Evolutionary conservation across 2,329 filamentous ascomycete genomes (phyloP).

Genomic region (Triangularia setosa): DNA sequence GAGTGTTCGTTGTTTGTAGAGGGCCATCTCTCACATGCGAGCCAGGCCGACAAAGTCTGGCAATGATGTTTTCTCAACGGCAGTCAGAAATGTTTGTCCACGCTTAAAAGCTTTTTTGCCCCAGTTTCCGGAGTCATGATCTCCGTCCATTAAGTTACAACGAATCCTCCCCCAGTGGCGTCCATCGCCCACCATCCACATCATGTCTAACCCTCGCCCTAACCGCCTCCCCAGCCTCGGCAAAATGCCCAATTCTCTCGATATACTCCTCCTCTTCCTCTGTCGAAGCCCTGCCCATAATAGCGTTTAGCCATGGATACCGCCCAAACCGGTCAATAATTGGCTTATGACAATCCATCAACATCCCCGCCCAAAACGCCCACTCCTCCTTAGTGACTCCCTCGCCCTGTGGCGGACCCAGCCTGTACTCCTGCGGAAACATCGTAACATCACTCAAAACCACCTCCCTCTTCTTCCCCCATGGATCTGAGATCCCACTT

Average conservation of each 20-base stretch:
- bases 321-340: constrained; percentile 28
- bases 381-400: constrained; percentile 21
- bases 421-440: constrained; percentile 21
- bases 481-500: constrained; percentile 7
- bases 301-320: constrained; percentile 30
- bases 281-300: constrained; percentile 23
- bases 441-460: constrained; percentile 22
- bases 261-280: constrained; percentile 28
- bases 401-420: constrained; percentile 20
- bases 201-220: constrained; percentile 20
- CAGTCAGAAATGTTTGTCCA: no score
- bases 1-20: no score
- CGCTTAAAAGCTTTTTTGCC: no score
- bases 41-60: background rate
- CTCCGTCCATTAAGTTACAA: background rate
- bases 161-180: constrained; percentile 19
- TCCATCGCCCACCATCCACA: constrained; percentile 23
- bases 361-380: constrained; percentile 26
- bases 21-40: no score
- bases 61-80: background rate
- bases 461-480: background rate
- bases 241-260: constrained; percentile 19
- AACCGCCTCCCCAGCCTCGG: constrained; percentile 16
- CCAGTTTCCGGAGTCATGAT: no score
- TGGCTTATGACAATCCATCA: constrained; percentile 30